Conservation (phyloP, 306 rosid species). For the Urtica urens region DNA sequence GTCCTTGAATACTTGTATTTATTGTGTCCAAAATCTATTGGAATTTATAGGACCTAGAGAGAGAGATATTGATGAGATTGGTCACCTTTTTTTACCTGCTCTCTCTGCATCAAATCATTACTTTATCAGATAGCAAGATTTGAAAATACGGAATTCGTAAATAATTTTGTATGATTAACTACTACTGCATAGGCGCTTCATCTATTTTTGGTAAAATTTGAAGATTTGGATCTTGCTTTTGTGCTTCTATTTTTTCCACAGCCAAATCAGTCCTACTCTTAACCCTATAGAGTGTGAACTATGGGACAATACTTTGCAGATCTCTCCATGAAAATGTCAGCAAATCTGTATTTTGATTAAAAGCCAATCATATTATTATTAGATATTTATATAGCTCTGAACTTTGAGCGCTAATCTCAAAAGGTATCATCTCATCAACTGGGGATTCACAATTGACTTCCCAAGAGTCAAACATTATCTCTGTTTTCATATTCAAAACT, state of each 20-base stretch:
- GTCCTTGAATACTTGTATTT: neutral
- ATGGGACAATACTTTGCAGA: neutral
- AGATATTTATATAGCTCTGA: no score
- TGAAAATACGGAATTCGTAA: neutral
- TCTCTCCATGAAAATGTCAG: neutral
- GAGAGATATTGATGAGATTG: neutral
- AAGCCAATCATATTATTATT: no score
- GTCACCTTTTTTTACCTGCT: slow-evolving; percentile 1
- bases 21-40: neutral
- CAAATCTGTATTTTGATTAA: neutral
- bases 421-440: no score
- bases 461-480: no score
- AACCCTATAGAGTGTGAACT: neutral
- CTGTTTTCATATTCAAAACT: no score
- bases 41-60: neutral
- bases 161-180: neutral
- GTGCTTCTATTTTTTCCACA: neutral
- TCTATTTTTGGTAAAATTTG: slow-evolving; percentile 1
- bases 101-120: neutral
- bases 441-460: no score
- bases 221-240: neutral
- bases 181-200: neutral
- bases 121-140: neutral
- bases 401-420: no score
- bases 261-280: neutral